Conservation (phyloP, 495 filamentous ascomycete species). For the Cenococcum geophilum region DNA sequence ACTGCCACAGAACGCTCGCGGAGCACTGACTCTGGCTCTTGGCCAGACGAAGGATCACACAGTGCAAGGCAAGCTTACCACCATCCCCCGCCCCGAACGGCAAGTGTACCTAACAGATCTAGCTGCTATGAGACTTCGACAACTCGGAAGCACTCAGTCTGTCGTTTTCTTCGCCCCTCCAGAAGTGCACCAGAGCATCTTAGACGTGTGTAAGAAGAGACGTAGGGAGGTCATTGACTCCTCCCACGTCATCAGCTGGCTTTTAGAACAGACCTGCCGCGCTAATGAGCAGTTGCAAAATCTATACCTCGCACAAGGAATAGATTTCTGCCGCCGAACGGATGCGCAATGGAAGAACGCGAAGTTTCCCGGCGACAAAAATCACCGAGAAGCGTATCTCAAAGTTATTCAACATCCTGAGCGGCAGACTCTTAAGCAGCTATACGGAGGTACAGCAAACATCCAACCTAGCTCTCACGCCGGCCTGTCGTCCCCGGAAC, state of each 20-base stretch:
- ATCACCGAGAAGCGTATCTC: slow-evolving; percentile 39
- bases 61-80: slow-evolving; percentile 47
- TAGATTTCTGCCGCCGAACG: slow-evolving; percentile 49
- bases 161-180: slow-evolving; percentile 43
- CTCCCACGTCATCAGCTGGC: slow-evolving; percentile 52
- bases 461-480: slow-evolving; percentile 5
- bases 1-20: slow-evolving; percentile 52
- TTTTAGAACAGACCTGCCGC: slow-evolving; percentile 55
- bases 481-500: slow-evolving; percentile 6
- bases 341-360: slow-evolving; percentile 32
- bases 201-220: slow-evolving; percentile 21
- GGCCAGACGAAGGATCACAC: slow-evolving; percentile 60
- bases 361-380: slow-evolving; percentile 29
- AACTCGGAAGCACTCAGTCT: slow-evolving; percentile 26
- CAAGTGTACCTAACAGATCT: background rate
- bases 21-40: slow-evolving; percentile 60
- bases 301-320: slow-evolving; percentile 53
- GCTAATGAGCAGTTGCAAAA: slow-evolving; percentile 50
- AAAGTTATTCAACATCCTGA: slow-evolving; percentile 40
- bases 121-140: slow-evolving; percentile 29
- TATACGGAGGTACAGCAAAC: slow-evolving; percentile 37
- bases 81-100: background rate
- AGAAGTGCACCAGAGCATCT: slow-evolving; percentile 43
- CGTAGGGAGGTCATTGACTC: slow-evolving; percentile 38
- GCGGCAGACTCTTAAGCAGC: slow-evolving; percentile 42